A percentile compares a stretch with the other conserved stretches of the same genome.
These are phyloP conservation scores for Neurospora sp. DNA, from an alignment of 495 filamentous ascomycete genomes.

Conservation along the genomic window DNA sequence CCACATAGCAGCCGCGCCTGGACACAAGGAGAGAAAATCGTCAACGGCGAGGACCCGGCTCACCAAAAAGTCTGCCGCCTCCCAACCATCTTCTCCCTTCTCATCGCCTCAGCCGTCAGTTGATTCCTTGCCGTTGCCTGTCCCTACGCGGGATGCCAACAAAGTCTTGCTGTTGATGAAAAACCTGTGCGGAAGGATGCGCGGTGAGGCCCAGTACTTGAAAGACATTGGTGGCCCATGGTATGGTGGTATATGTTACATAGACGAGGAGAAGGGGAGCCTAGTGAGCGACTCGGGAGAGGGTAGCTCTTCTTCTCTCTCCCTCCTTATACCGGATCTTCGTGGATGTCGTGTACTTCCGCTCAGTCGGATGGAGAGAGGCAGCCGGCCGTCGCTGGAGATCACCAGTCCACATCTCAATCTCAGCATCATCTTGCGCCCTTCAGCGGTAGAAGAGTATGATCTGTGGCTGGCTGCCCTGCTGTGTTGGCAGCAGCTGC, in stretches of 20 bases:
- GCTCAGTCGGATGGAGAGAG: conserved; percentile 14
- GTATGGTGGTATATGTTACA: conserved; percentile 52
- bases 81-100: conserved; percentile 39
- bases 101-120: conserved; percentile 37
- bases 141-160: conserved; percentile 51
- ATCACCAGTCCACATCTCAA: conserved; percentile 61
- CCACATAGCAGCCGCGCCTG: conserved; percentile 5
- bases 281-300: conserved; percentile 52
- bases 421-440: conserved; percentile 63
- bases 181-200: conserved; percentile 57
- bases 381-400: conserved; percentile 58
- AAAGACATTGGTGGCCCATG: conserved; percentile 43
- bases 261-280: conserved; percentile 55
- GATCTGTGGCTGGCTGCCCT: conserved; percentile 90
- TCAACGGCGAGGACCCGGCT: conserved; percentile 29
- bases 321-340: conserved; percentile 61
- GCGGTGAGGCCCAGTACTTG: conserved; percentile 57
- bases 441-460: conserved; percentile 63
- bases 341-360: conserved; percentile 77
- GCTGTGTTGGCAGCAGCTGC: conserved; percentile 87
- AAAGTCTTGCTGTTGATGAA: conserved; percentile 60
- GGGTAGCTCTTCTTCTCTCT: conserved; percentile 33
- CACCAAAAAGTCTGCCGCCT: conserved; percentile 35
- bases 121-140: conserved; percentile 44
- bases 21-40: conserved; percentile 35